Evolutionary conservation across 2,329 filamentous ascomycete genomes (phyloP).

Genomic region (Claviceps paspali): DNA sequence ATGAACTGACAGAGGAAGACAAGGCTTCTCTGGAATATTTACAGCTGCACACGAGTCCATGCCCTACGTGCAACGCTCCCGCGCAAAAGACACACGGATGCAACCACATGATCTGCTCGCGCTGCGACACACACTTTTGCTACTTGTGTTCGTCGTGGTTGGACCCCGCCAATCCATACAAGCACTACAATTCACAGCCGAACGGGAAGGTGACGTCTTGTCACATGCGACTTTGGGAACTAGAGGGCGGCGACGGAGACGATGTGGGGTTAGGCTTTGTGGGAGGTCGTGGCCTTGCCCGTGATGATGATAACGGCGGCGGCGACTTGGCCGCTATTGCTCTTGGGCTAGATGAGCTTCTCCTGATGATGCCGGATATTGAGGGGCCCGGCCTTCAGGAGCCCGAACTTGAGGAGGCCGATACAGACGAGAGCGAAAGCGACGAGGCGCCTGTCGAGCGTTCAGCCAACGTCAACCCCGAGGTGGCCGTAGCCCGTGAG

Average conservation of each 20-base stretch:
- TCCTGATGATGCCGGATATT: slow-evolving; percentile 1
- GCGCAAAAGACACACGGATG: slow-evolving; percentile 87
- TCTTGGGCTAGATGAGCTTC: background rate
- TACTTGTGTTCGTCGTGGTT: slow-evolving; percentile 89
- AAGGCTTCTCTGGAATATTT: slow-evolving; percentile 78
- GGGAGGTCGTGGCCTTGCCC: slow-evolving; percentile 17
- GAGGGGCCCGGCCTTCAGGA: no score
- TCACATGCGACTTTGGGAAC: slow-evolving; percentile 78
- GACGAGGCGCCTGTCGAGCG: slow-evolving; percentile 11
- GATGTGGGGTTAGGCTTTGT: slow-evolving; percentile 31
- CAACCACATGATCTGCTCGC: slow-evolving; percentile 91
- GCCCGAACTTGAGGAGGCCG: slow-evolving; percentile 9
- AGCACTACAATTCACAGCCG: slow-evolving; percentile 63
- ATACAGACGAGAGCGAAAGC: slow-evolving; percentile 9
- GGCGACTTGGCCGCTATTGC: background rate
- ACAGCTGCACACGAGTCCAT: slow-evolving; percentile 65
- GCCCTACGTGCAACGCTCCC: slow-evolving; percentile 72
- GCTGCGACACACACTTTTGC: slow-evolving; percentile 86
- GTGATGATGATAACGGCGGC: background rate
- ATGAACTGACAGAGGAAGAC: slow-evolving; percentile 69
- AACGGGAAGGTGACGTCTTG: slow-evolving; percentile 44
- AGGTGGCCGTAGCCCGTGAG: slow-evolving; percentile 35
- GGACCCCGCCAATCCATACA: slow-evolving; percentile 64
- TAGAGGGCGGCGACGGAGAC: slow-evolving; percentile 62
- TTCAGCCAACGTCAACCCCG: slow-evolving; percentile 13